A percentile compares a stretch with the other conserved stretches of the same genome.
Evolutionary conservation across 192 early-diverging fungal genomes (phyloP).

Genomic region (Podila minutissima): DNA sequence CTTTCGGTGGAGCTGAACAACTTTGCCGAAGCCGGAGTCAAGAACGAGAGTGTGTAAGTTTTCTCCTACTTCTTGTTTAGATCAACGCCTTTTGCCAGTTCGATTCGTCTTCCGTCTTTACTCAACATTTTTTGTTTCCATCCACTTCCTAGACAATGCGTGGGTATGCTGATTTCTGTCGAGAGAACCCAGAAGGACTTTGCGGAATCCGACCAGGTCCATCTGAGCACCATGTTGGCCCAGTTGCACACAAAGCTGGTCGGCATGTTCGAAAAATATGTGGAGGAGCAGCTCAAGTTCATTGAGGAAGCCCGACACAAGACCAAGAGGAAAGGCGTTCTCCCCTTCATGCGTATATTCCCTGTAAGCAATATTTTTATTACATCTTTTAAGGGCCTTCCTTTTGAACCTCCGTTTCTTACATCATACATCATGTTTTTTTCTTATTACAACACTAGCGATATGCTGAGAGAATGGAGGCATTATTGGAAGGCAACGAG

Average conservation of each 20-base stretch:
- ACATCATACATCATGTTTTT: neutral
- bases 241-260: conserved; percentile 71
- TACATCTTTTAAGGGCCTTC: neutral
- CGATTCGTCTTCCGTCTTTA: neutral
- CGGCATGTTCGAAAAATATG: conserved; percentile 81
- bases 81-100: neutral
- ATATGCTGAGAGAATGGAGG: conserved; percentile 84
- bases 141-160: conserved; percentile 57
- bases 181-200: conserved; percentile 76
- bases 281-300: conserved; percentile 86
- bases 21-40: conserved; percentile 80
- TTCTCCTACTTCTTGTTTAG: neutral
- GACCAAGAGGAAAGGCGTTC: conserved; percentile 86
- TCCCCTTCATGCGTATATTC: conserved; percentile 90
- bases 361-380: conserved; percentile 63
- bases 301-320: conserved; percentile 95
- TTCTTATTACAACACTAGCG: conserved; percentile 50
- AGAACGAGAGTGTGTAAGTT: conserved; percentile 75
- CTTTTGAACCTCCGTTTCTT: neutral
- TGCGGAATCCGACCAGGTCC: conserved; percentile 78
- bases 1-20: conserved; percentile 75
- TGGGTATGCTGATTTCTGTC: conserved; percentile 88
- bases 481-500: conserved; percentile 60
- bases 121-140: neutral
- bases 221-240: conserved; percentile 72